Conservation (phyloP, 495 filamentous ascomycete genomes). For the Neurospora tetraspora region DNA sequence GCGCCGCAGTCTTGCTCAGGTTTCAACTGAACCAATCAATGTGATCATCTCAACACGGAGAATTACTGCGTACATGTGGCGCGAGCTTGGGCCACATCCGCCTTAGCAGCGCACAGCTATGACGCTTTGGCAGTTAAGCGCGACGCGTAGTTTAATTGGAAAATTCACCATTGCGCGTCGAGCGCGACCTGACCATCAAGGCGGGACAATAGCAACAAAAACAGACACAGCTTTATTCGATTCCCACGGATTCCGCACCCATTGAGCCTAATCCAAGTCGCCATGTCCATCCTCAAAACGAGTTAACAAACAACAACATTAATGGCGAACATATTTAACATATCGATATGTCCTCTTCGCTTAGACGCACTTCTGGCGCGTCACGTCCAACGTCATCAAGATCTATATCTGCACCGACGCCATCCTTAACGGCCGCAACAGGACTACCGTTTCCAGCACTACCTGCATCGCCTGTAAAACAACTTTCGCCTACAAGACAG, state of each 20-base stretch:
- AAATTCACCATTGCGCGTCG: background rate
- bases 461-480: conserved; percentile 1
- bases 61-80: background rate
- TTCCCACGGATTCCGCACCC: background rate
- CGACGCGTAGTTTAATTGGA: background rate
- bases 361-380: conserved; percentile 22
- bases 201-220: too few relatives aligned
- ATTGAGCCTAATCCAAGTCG: background rate
- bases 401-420: conserved; percentile 20
- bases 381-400: conserved; percentile 24
- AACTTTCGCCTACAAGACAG: background rate
- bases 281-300: background rate
- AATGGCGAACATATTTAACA: conserved; percentile 10
- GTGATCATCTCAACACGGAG: background rate
- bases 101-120: background rate
- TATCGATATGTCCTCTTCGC: conserved; percentile 26
- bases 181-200: too few relatives aligned
- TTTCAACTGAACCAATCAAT: background rate
- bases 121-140: conserved; percentile 6
- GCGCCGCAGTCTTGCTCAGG: background rate
- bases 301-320: conserved; percentile 3
- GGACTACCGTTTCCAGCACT: conserved; percentile 1
- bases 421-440: conserved; percentile 19
- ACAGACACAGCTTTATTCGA: too few relatives aligned
- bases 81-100: background rate